Evolutionary conservation across 805 yeast species (phyloP), one percentile per base, ranked within the genome.

Genomic region (Cyberlindnera meyerae): DNA sequence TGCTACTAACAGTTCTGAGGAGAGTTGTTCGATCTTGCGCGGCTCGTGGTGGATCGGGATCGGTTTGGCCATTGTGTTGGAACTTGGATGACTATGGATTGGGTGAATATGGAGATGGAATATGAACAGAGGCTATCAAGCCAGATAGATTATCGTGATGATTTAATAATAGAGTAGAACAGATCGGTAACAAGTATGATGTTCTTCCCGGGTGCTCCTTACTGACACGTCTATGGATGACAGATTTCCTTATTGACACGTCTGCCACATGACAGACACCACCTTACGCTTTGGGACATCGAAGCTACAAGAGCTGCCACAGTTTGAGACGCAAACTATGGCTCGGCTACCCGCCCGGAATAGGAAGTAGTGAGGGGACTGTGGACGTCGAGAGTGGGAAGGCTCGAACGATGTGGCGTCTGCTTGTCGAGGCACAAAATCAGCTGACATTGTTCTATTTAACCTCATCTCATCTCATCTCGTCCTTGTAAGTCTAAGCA

Each of bases 31-130:
- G 11, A 65, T 54, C 8, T 61, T 54, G 9, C 45, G 52, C 8
- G 65, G 64, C 29, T 62, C 62, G 39, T 65, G 66, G 35, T 65
- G 70, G 24, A 60, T 42, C 9, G 66, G 68, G 37, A 51, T 57
- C 11, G 57, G 55, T 33, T 34, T 40, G 6, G 50, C 49, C 52
- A 43, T 41, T 6, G 15, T 33, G 18, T 13, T 26, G n/a, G 26
- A 6, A 7, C 18, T 11, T 20, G 18, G n/a, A n/a, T 11, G 11
- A 8, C 13, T 27, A n/a, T n/a, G n/a, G n/a, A n/a, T n/a, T n/a
- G n/a, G n/a, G n/a, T 25, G 27, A 11, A 11, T 14, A 11, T 8
- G 11, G 27, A 13, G 14, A n/a, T n/a, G 7, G 27, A 25, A n/a
- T n/a, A n/a, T n/a, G n/a, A n/a, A n/a, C n/a, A n/a, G n/a, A n/a